Evolutionary conservation across 1,284 basidiomycete genomes (phyloP), one percentile per base, ranked within the genome.

Genomic region (Lignosus rhinocerotis): DNA sequence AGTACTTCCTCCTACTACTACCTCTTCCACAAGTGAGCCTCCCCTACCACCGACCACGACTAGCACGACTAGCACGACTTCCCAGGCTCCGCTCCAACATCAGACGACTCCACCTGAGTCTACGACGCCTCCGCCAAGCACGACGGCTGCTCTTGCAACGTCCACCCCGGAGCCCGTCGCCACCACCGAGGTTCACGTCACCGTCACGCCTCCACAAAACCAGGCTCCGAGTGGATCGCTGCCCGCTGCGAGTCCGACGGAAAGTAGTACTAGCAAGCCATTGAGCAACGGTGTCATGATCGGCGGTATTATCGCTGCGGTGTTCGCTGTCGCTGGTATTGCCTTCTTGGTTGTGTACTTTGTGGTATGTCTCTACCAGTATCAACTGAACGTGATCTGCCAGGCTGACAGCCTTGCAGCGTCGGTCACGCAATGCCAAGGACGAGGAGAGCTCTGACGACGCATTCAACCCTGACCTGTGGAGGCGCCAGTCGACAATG

Each of bases 401-500:
- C 38, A 17, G 25, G 17, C 60, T 61, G 10, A 59, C 47, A 2
- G 51, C 6, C 17, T 19, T 64, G 34, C 65, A 83, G 77, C 78
- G 85, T 55, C 81, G 79, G 62, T 76, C 76, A 44, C 62, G 56
- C 38, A 56, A 53, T 21, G 55, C 25, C 30, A 76, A 78, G 38
- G 73, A 73, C 53, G 70, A 69, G 16, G 71, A 76, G 9, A 75
- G 78, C 8, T 25, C 19, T 17, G 71, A 73, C 17, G 72, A 75
- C 8, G 76, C 75, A 33, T 89, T 87, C 70, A 78, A 82, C 60
- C 70, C 83, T 0, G 70, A 73, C 36, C 76, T 77, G 3, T 87
- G 87, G 76, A 79, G 80, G 55, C 78, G 78, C 57, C 83, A 86
- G 55, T 88, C 86, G 12, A 80, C 79, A n/a, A 68, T 84, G 17